Conservation (phyloP, 73 alveolate genomes). For the Paramecium tetraurelia region DNA sequence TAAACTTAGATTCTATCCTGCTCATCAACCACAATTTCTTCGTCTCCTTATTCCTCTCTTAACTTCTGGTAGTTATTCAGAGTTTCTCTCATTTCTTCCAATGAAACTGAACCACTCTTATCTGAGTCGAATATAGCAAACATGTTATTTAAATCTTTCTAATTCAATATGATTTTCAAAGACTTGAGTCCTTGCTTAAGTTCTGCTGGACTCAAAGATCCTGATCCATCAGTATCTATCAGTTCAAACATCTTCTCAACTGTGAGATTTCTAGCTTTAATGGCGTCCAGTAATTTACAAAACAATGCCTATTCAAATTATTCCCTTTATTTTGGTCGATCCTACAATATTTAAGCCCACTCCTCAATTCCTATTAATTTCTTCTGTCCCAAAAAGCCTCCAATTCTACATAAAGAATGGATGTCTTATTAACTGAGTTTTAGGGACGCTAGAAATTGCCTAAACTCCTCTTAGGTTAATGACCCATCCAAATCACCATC, state of each 20-base stretch:
- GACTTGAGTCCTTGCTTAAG: conserved; percentile 44
- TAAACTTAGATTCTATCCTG: background rate
- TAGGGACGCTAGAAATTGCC: background rate
- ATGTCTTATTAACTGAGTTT: conserved; percentile 19
- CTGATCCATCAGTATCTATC: conserved; percentile 57
- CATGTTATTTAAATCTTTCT: conserved; percentile 46
- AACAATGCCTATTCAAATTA: conserved; percentile 29
- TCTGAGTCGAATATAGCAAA: conserved; percentile 54
- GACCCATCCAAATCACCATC: conserved; percentile 55
- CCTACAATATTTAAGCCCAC: conserved; percentile 31
- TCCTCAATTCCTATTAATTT: conserved; percentile 40
- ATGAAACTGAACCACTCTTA: conserved; percentile 46
- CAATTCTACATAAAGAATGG: conserved; percentile 44
- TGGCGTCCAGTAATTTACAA: conserved; percentile 53
- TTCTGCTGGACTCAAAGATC: conserved; percentile 41
- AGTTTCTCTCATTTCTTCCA: conserved; percentile 45
- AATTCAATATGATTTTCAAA: conserved; percentile 38
- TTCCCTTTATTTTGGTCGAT: conserved; percentile 49
- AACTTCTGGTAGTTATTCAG: conserved; percentile 32
- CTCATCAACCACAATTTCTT: background rate
- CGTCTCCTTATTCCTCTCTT: conserved; percentile 43
- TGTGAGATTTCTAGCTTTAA: conserved; percentile 25
- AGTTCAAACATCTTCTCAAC: conserved; percentile 43
- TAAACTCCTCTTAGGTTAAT: conserved; percentile 46
- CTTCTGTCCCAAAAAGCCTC: conserved; percentile 43